Evolutionary conservation across 2,329 filamentous ascomycete genomes (phyloP), one percentile per base, ranked within the genome.

Genomic region (Nannizzia gypsea): DNA sequence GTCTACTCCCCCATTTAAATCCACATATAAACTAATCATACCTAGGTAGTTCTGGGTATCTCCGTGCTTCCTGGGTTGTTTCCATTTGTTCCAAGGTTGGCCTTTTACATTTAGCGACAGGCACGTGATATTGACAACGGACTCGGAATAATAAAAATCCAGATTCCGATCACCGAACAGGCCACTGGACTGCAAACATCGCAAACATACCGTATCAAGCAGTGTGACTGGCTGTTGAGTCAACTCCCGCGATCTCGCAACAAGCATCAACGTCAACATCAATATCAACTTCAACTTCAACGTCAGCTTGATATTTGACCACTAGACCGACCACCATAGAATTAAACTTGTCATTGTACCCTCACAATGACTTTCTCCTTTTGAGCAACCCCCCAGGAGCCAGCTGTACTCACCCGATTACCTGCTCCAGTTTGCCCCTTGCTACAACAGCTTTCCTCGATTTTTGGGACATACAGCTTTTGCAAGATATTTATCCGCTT

Each of bases 351-450:
- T 46, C 42, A 52, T 11, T 52, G 26, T 31, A 46, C 5, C 20
- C 6, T 31, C 48, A 52, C 2, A 6, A 52, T 52, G 48, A 52
- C 26, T 24, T 52, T 15, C 22, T 28, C 48, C 15, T 28, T 31
- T 17, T 52, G 48, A 52, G 48, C 44, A 52, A 52, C 4, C 26
- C 22, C n/a, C 22, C 11, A 52, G 48, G 48, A 52, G 48, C 48
- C n/a, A 24, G 48, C 48, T 28, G 48, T 52, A 24, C 42, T 24
- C 42, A 3, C 13, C 42, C 20, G 42, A 46, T 8, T 46, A 46
- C 48, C 48, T 52, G 48, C 48, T 52, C 36, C 20, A 56, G 54
- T 56, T 42, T 56, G 54, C 54, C 54, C 38, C 31, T 31, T 56
- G 13, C 48, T 55, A n/a, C 15, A 9, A 15, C 11, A 38, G 13